These are phyloP conservation scores for Saccharomyces paradoxus DNA, from an alignment of 805 yeast species.

Conservation along the genomic window DNA sequence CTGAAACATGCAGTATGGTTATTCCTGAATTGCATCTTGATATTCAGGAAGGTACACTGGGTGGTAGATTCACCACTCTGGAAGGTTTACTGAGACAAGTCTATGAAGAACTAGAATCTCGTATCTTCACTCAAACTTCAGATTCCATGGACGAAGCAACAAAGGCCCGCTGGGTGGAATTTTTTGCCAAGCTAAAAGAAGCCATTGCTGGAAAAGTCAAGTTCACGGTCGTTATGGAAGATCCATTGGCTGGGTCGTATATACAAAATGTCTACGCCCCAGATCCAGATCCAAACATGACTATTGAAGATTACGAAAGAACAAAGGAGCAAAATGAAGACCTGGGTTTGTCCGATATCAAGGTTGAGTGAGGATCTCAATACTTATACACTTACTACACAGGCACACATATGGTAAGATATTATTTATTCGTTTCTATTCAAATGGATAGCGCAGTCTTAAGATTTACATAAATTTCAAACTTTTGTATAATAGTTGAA, in stretches of 20 bases:
- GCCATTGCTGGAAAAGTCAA: conserved; percentile 76
- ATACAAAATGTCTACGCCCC: conserved; percentile 99
- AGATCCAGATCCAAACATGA: conserved; percentile 94
- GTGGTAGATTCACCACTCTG: conserved; percentile 94
- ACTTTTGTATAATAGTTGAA: background rate
- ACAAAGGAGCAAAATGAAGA: conserved; percentile 84
- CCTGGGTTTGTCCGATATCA: conserved; percentile 59
- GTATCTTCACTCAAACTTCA: conserved; percentile 78
- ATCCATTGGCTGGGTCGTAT: conserved; percentile 91
- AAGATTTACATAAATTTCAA: background rate
- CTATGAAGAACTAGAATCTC: conserved; percentile 73
- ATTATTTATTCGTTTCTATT: background rate
- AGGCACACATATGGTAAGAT: background rate
- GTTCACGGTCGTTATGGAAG: conserved; percentile 84
- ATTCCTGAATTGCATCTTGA: conserved; percentile 88
- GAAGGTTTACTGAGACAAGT: conserved; percentile 91
- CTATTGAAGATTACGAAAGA: conserved; percentile 82
- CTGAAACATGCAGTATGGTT: conserved; percentile 81
- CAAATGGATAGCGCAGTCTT: background rate
- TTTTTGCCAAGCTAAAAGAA: conserved; percentile 63
- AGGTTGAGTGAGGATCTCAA: conserved; percentile 17
- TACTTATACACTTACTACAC: background rate
- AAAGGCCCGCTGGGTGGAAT: conserved; percentile 71
- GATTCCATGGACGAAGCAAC: conserved; percentile 84
- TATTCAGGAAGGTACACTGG: conserved; percentile 90